Evolutionary conservation across 257 asterid genomes (phyloP), one percentile per base, ranked within the genome.

Genomic region (Solanum arcanum): DNA sequence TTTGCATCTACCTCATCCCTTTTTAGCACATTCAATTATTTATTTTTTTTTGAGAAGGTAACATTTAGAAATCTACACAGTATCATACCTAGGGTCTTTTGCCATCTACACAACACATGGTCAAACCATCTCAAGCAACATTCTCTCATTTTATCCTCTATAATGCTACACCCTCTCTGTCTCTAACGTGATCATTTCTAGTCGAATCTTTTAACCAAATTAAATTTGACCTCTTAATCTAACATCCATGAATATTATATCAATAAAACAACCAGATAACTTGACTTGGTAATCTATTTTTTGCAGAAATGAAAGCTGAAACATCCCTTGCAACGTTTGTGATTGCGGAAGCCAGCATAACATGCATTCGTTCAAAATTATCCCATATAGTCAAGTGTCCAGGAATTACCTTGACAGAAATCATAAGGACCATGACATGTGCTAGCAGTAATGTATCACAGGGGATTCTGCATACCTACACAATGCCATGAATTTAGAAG

Each of bases 381-480:
- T 70, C 52, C 42, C 66, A 66, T 44, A 27, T 52, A 47, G 37
- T 75, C 5, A 16, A 87, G 47, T 82, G 59, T 35, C 23, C 46
- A 76, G 25, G 62, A 33, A 41, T 80, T 92, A 96, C 99, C 98
- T 96, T 96, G 27, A 95, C 88, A 83, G 99, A 95, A 37, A 96
- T 90, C 98, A 96, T 91, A 87, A 96, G 96, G 86, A 95, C 97
- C 98, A 96, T 91, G 87, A 91, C 31, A 83, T 96, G 89, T 88
- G 97, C 93, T 90, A 87, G 96, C 90, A 90, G 88, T 76, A 86
- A 60, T 77, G 88, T 4, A 56, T 93, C 96, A 88, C 87, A 87
- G 74, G 85, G 88, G 6, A 88, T 72, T 83, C 87, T 89, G 92
- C 97, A 95, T 52, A 95, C 92, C 99, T 96, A 84, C 49, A 84